Percentiles rank a stretch among this genome's conserved stretches.
phyloP scores from a whole-genome alignment of 2,329 filamentous ascomycete genomes.

The Cercospora canescens region DNA sequence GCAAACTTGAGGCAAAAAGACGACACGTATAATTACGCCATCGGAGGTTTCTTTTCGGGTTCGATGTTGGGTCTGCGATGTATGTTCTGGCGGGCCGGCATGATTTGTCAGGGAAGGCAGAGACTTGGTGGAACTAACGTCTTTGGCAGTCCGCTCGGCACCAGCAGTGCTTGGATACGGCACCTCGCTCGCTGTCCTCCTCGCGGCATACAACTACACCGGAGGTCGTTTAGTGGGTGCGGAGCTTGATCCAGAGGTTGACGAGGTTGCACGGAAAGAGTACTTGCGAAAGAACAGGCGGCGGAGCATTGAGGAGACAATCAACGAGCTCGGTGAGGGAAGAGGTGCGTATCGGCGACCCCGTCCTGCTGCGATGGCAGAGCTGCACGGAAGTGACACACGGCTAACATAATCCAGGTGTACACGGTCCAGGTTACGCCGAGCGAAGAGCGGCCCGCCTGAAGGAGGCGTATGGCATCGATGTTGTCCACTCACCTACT shows the following conservation, averaged over 20 bases:
- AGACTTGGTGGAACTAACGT: constrained; percentile 17
- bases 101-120: background rate
- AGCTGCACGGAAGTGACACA: background rate
- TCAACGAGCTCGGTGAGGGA: constrained; percentile 81
- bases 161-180: constrained; percentile 71
- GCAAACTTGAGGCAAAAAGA: constrained; percentile 86
- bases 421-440: constrained; percentile 78
- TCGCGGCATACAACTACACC: constrained; percentile 68
- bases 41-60: constrained; percentile 77
- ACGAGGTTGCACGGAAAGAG: constrained; percentile 77
- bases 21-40: constrained; percentile 71
- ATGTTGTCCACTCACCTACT: constrained; percentile 52
- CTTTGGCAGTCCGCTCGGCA: constrained; percentile 55
- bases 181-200: constrained; percentile 55
- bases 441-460: constrained; percentile 79
- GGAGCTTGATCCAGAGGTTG: constrained; percentile 56
- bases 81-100: constrained; percentile 48
- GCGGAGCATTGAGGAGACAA: constrained; percentile 74
- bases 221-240: constrained; percentile 61
- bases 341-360: constrained; percentile 60
- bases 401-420: constrained; percentile 55
- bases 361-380: background rate
- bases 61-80: constrained; percentile 70
- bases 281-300: constrained; percentile 71
- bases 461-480: constrained; percentile 84